Evolutionary conservation across 352 stramenopile species (phyloP), one percentile per base, ranked within the genome.

Genomic region (Phytophthora litchii): DNA sequence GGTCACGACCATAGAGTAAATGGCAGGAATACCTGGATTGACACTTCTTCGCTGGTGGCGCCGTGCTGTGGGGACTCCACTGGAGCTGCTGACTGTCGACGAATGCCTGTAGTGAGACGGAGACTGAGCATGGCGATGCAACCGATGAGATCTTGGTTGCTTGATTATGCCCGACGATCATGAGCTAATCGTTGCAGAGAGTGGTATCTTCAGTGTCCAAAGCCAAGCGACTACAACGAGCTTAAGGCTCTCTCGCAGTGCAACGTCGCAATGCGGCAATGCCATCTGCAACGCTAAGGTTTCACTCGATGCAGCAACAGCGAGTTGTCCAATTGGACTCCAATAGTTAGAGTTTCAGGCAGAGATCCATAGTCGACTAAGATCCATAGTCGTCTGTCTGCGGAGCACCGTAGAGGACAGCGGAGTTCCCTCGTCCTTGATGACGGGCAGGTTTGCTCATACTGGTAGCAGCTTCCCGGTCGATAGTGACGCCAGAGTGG

Each of bases 401-500:
- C n/a, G n/a, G n/a, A n/a, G n/a, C n/a, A n/a, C n/a, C n/a, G n/a
- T n/a, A n/a, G n/a, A n/a, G n/a, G n/a, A n/a, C n/a, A n/a, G n/a
- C n/a, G n/a, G n/a, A n/a, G n/a, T n/a, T n/a, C n/a, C n/a, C n/a
- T n/a, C n/a, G n/a, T n/a, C n/a, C n/a, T n/a, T n/a, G n/a, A n/a
- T n/a, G n/a, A n/a, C n/a, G n/a, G n/a, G n/a, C n/a, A n/a, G n/a
- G n/a, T n/a, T n/a, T n/a, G n/a, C n/a, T n/a, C n/a, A n/a, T n/a
- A 27, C 23, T 27, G 23, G 23, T 27, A 27, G 41, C 41, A 35
- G 23, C 42, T 34, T 48, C 21, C 14, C 25, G 13, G 6, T n/a
- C 8, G 4, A 3, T 0, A 50, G 25, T 50, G 43, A 14, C 43
- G 29, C 21, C 46, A 43, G 19, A 43, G 46, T 54, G 32, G 35